Evolutionary conservation across 768 basidiomycete genomes (phyloP).

Genomic region (Psilocybe cubensis): DNA sequence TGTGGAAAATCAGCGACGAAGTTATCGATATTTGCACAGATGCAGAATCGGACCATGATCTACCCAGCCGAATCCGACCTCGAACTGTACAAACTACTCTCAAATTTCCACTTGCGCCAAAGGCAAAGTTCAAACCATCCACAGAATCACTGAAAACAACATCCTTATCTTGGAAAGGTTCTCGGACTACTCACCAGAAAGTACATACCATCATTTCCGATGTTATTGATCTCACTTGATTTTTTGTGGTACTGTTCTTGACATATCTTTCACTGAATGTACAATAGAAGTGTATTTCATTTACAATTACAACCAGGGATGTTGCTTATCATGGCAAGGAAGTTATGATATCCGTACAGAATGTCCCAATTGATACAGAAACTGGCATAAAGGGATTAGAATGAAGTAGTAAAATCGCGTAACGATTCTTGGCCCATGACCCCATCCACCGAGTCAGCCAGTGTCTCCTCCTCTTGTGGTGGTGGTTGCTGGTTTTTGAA

Average conservation of each 20-base stretch:
- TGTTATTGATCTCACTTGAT: conserved; percentile 5
- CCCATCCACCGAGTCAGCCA: conserved; percentile 31
- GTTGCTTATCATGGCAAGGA: neutral
- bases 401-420: conserved; percentile 62
- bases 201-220: neutral
- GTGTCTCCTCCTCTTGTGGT: conserved; percentile 26
- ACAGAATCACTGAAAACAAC: neutral
- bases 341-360: conserved; percentile 15
- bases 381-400: conserved; percentile 33
- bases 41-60: conserved; percentile 17
- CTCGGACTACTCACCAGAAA: neutral
- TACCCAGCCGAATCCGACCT: neutral
- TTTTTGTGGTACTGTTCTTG: neutral
- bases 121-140: neutral
- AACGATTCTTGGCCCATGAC: conserved; percentile 56
- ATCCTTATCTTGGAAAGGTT: neutral
- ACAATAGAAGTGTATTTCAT: neutral
- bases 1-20: conserved; percentile 1
- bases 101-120: neutral
- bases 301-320: neutral
- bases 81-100: neutral
- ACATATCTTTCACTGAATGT: neutral
- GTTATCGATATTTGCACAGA: conserved; percentile 25
- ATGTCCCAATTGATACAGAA: conserved; percentile 15
- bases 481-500: conserved; percentile 54